A percentile compares a stretch with the other conserved stretches of the same genome.
Evolutionary conservation across 108 stramenopile species (phyloP).

Genomic region (Nitzschia inconspicua): DNA sequence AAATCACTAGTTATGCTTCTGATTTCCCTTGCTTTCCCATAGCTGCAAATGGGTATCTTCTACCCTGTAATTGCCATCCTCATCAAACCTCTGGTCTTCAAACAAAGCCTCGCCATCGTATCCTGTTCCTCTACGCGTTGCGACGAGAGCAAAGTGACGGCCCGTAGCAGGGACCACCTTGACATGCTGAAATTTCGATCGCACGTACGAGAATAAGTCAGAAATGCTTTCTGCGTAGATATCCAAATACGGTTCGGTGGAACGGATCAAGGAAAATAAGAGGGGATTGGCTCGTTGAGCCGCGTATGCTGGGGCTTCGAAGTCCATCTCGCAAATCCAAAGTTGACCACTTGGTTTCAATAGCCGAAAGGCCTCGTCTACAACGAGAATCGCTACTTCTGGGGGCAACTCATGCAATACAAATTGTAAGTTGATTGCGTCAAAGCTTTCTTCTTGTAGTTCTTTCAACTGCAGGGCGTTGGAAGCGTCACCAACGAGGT

Average conservation of each 20-base stretch:
- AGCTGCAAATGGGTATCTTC: conserved; percentile 79
- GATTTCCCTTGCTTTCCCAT: conserved; percentile 52
- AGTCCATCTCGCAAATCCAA: conserved; percentile 85
- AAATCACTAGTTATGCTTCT: background rate
- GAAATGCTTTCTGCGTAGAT: conserved; percentile 72
- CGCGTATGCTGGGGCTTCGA: conserved; percentile 73
- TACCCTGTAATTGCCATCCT: conserved; percentile 59
- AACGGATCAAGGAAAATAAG: conserved; percentile 64
- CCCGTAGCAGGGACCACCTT: conserved; percentile 69
- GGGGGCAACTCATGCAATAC: conserved; percentile 71
- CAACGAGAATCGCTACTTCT: conserved; percentile 37
- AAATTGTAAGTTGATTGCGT: conserved; percentile 70
- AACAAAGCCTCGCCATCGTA: conserved; percentile 2
- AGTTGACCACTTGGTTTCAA: conserved; percentile 65
- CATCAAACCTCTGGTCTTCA: conserved; percentile 58
- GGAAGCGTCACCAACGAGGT: conserved; percentile 58
- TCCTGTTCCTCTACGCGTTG: conserved; percentile 48
- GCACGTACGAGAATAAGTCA: conserved; percentile 18
- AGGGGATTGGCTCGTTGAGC: conserved; percentile 74
- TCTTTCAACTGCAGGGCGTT: conserved; percentile 2
- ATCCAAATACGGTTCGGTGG: conserved; percentile 82
- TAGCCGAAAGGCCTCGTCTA: conserved; percentile 59
- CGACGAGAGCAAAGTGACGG: conserved; percentile 76
- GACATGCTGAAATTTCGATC: conserved; percentile 23
- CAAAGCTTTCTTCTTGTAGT: conserved; percentile 9